Evolutionary conservation across 371 early-diverging fungal genomes (phyloP).

Genomic region (Mycotypha africana): DNA sequence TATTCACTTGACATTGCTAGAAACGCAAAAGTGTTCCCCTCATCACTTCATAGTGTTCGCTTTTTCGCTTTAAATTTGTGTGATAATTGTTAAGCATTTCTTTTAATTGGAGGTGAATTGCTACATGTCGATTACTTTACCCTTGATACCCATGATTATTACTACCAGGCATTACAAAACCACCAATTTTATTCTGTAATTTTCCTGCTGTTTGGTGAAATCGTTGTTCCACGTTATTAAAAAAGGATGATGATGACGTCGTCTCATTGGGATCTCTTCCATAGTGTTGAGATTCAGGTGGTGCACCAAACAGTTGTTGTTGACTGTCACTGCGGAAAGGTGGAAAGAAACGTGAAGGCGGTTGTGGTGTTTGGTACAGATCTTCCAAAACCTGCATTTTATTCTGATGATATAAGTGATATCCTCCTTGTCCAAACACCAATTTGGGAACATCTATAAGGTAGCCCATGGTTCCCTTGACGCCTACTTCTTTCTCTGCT

Average conservation of each 20-base stretch:
- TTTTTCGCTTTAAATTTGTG: too few species aligned
- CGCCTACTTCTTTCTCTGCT: conserved; percentile 35
- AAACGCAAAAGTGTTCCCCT: too few species aligned
- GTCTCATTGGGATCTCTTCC: not conserved
- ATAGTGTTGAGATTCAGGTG: not conserved
- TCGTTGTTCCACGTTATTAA: too few species aligned
- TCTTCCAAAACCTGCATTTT: conserved; percentile 11
- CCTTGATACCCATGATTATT: too few species aligned
- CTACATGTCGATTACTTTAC: too few species aligned
- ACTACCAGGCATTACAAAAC: conserved; percentile 10
- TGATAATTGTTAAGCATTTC: too few species aligned
- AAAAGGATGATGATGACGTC: not conserved
- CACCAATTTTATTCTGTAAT: conserved; percentile 9
- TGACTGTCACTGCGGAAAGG: not conserved
- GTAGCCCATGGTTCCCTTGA: conserved; percentile 41
- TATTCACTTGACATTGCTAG: too few species aligned
- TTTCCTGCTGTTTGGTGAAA: too few species aligned
- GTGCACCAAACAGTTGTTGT: not conserved
- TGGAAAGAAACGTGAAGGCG: not conserved
- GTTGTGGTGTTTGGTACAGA: not conserved
- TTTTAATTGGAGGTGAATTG: too few species aligned
- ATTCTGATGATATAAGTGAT: conserved; percentile 20
- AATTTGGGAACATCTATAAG: conserved; percentile 34
- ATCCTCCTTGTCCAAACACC: conserved; percentile 38
- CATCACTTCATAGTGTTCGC: too few species aligned